A percentile compares a stretch with the other conserved stretches of the same genome.
phyloP scores from a whole-genome alignment of 2,329 filamentous ascomycete genomes.

The Teratosphaeria pseudoeucalypti region DNA sequence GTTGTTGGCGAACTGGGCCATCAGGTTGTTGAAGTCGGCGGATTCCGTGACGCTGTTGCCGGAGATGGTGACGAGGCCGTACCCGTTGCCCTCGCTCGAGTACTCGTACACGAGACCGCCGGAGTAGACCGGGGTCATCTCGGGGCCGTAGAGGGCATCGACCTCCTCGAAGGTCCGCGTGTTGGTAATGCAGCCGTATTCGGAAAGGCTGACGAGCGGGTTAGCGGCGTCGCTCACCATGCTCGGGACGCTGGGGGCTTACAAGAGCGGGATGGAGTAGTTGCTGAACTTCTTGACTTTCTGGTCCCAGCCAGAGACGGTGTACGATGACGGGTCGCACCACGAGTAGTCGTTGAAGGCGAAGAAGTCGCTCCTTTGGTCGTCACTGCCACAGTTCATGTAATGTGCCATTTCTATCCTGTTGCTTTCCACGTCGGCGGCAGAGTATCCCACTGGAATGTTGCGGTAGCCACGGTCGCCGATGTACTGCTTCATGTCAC shows the following conservation, averaged over 20 bases:
- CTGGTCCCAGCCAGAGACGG: conserved; percentile 66
- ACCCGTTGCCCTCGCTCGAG: conserved; percentile 66
- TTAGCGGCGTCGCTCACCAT: conserved; percentile 4
- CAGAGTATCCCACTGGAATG: conserved; percentile 72
- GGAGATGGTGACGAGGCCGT: conserved; percentile 63
- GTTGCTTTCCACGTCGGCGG: conserved; percentile 76
- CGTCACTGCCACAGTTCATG: conserved; percentile 85
- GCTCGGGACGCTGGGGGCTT: conserved; percentile 13
- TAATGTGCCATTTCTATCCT: conserved; percentile 51
- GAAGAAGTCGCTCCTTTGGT: conserved; percentile 79
- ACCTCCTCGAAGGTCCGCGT: conserved; percentile 74
- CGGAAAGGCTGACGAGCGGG: conserved; percentile 53
- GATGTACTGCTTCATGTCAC: conserved; percentile 74
- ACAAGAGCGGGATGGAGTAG: conserved; percentile 80
- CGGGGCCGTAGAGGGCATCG: conserved; percentile 60
- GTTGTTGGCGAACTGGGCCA: conserved; percentile 41
- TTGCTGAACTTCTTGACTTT: conserved; percentile 82
- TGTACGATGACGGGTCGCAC: conserved; percentile 63
- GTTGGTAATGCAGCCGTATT: conserved; percentile 84
- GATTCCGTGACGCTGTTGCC: conserved; percentile 43
- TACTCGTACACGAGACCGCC: conserved; percentile 97
- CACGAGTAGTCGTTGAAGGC: conserved; percentile 86
- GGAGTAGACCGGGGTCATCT: conserved; percentile 88
- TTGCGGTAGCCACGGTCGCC: conserved; percentile 55
- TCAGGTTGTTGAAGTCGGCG: conserved; percentile 52